phyloP scores from a whole-genome alignment of 2,329 filamentous ascomycete species.

The Colletotrichum aenigma region DNA sequence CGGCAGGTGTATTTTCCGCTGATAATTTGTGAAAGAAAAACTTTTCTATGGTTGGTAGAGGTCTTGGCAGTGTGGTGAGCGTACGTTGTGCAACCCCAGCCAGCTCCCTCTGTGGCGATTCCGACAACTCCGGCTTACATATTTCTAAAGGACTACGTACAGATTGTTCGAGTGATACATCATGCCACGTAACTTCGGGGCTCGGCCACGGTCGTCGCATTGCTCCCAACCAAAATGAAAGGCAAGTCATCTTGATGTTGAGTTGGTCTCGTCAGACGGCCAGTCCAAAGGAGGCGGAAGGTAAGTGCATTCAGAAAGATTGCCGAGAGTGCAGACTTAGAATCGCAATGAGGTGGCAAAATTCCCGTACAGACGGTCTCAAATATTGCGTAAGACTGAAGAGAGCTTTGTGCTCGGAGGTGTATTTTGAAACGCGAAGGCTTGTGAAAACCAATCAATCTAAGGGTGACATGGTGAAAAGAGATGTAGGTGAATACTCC shows the following conservation, averaged over 20 bases:
- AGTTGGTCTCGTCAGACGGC: not conserved
- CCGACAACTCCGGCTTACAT: not conserved
- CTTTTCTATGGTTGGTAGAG: not conserved
- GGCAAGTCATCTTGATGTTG: not conserved
- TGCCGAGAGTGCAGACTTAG: rapidly evolving
- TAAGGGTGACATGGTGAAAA: not conserved
- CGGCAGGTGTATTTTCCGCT: too few species aligned
- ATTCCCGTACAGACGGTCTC: not conserved
- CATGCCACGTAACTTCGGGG: not conserved
- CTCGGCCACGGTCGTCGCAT: not conserved
- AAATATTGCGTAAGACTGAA: too few species aligned
- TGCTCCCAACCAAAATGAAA: not conserved
- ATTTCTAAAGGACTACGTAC: rapidly evolving
- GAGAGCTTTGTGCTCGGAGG: not conserved
- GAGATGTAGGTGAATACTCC: not conserved
- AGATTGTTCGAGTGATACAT: not conserved
- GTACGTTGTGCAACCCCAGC: not conserved
- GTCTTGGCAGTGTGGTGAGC: not conserved
- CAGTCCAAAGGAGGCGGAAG: not conserved
- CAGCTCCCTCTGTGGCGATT: not conserved
- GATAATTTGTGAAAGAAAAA: too few species aligned
- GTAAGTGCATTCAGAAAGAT: not conserved
- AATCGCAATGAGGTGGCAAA: not conserved
- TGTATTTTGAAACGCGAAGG: too few species aligned
- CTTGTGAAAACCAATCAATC: not conserved